Percentiles rank a stretch among this genome's conserved stretches.
Conservation (phyloP, 305 asterid species). For the Fraxinus baroniana region DNA sequence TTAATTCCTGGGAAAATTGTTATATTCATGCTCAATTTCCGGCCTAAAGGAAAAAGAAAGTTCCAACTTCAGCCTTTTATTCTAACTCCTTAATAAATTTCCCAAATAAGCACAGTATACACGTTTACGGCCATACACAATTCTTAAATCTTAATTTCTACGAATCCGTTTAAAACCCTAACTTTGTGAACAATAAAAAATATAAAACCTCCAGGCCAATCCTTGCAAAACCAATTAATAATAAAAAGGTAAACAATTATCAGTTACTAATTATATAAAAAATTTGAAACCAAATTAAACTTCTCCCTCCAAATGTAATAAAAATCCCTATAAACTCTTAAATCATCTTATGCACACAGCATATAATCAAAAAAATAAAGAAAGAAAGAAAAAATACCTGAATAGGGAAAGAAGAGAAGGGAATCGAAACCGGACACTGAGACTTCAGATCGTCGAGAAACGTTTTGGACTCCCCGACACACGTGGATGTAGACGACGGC, state of each 20-base stretch:
- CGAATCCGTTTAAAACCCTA: neutral
- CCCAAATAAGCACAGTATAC: neutral
- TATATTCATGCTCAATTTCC: neutral
- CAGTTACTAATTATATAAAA: neutral
- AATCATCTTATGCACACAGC: neutral
- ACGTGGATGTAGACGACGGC: slow-evolving; percentile 20
- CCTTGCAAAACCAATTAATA: neutral
- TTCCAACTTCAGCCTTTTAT: neutral
- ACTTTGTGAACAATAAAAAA: neutral
- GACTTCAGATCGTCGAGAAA: slow-evolving; percentile 49
- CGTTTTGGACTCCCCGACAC: slow-evolving; percentile 27
- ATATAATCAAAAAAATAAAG: neutral
- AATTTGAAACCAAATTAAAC: neutral
- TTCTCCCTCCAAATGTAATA: neutral
- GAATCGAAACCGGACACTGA: slow-evolving; percentile 38
- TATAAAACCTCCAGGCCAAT: neutral
- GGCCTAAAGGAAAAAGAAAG: neutral
- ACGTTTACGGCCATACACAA: neutral
- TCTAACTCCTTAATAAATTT: neutral
- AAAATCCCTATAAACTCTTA: neutral
- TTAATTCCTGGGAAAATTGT: neutral
- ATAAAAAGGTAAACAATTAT: neutral
- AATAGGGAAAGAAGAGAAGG: slow-evolving; percentile 30
- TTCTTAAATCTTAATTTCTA: neutral
- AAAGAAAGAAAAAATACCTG: slow-evolving; percentile 25